Evolutionary conservation across 495 filamentous ascomycete species (phyloP).

Genomic region (Cryomyces antarcticus): DNA sequence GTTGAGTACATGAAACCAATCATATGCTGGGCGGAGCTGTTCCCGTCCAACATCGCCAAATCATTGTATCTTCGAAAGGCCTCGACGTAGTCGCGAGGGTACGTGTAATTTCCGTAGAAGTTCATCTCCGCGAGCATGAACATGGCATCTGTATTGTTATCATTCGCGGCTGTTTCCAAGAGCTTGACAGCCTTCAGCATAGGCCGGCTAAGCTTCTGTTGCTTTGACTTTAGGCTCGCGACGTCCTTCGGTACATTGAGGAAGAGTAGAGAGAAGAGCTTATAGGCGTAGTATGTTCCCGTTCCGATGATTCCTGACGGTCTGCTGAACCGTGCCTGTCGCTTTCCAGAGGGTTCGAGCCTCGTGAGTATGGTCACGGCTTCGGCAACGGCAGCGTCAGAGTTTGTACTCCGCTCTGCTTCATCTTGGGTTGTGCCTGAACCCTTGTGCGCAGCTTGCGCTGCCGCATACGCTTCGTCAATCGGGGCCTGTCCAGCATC

Average conservation of each 20-base stretch:
- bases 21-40: constrained; percentile 86
- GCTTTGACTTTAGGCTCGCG: constrained; percentile 11
- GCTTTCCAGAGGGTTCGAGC: neutral
- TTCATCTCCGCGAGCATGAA: constrained; percentile 86
- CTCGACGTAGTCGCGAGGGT: constrained; percentile 63
- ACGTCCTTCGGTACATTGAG: constrained; percentile 20
- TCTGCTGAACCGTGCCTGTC: constrained; percentile 10
- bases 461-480: too few species aligned
- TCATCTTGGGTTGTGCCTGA: too few species aligned
- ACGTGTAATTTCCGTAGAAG: constrained; percentile 84
- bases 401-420: too few species aligned
- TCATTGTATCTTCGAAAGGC: constrained; percentile 69
- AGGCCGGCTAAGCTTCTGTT: constrained; percentile 14
- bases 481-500: too few species aligned
- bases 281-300: constrained; percentile 22
- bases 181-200: constrained; percentile 40
- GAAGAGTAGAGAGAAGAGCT: constrained; percentile 24
- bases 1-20: constrained; percentile 92
- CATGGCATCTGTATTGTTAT: constrained; percentile 71
- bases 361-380: neutral
- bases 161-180: constrained; percentile 51
- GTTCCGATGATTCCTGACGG: constrained; percentile 19
- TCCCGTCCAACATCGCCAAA: constrained; percentile 59
- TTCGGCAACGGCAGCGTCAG: neutral
- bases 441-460: too few species aligned